phyloP scores from a whole-genome alignment of 2,329 filamentous ascomycete genomes.

The Aspergillus sp. region DNA sequence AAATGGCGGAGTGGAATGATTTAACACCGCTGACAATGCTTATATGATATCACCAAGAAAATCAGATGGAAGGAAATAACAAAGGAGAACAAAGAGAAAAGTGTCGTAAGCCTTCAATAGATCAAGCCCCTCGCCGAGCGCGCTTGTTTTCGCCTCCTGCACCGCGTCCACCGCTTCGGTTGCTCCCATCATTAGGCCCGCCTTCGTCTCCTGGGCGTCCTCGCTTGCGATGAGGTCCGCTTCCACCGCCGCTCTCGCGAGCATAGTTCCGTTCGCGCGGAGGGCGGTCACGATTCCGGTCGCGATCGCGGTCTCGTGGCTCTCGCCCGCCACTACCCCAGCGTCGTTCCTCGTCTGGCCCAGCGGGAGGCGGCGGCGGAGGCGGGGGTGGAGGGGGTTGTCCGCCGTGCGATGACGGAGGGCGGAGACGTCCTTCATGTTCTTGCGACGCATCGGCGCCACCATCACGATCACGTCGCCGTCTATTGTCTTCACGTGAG shows the following conservation, averaged over 20 bases:
- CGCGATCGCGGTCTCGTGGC: constrained; percentile 36
- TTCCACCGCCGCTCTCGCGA: constrained; percentile 27
- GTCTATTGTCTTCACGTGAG: constrained; percentile 36
- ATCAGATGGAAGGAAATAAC: constrained; percentile 12
- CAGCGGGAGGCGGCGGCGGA: constrained; percentile 27
- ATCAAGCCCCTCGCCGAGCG: constrained; percentile 34
- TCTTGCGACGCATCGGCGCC: constrained; percentile 27
- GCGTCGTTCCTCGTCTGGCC: constrained; percentile 34
- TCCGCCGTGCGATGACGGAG: constrained; percentile 33
- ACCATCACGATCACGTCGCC: constrained; percentile 39
- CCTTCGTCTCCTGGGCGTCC: constrained; percentile 37
- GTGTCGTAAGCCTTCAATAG: not conserved
- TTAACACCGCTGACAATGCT: constrained; percentile 23
- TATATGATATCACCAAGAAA: constrained; percentile 16
- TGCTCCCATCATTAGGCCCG: constrained; percentile 26
- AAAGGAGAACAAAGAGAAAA: constrained; percentile 13
- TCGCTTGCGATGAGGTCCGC: constrained; percentile 36
- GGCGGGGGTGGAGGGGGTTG: constrained; percentile 32
- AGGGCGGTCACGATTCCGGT: constrained; percentile 35
- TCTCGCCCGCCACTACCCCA: constrained; percentile 36
- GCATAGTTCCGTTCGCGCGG: constrained; percentile 33
- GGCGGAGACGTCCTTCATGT: constrained; percentile 34
- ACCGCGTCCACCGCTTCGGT: constrained; percentile 36
- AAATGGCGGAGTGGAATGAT: constrained; percentile 1
- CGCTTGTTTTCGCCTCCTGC: constrained; percentile 44